These are phyloP conservation scores for Diaporthe longicolla DNA, from an alignment of 2,329 filamentous ascomycete genomes.

Conservation along the genomic window DNA sequence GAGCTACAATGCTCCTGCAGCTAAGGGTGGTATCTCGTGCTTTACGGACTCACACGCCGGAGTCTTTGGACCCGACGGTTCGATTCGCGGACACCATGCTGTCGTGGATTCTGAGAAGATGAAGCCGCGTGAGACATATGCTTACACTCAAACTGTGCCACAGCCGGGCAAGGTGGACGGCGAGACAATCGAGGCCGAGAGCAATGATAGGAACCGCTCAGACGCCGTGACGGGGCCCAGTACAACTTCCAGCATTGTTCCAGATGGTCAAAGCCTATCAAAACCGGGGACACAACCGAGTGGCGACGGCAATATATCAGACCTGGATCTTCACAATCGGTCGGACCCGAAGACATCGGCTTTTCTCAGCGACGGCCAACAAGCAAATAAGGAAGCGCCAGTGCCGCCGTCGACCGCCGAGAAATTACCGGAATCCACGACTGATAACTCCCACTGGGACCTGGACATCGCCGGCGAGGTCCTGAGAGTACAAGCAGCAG, in stretches of 20 bases:
- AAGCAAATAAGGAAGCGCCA: conserved; percentile 28
- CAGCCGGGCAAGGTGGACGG: conserved; percentile 42
- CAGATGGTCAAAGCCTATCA: not conserved
- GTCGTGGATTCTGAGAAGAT: conserved; percentile 49
- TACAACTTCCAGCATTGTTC: conserved; percentile 42
- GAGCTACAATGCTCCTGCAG: conserved; percentile 64
- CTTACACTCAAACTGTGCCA: conserved; percentile 31
- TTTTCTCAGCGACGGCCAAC: conserved; percentile 48
- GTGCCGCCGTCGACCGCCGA: conserved; percentile 12
- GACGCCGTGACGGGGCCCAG: conserved; percentile 45
- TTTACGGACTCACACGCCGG: conserved; percentile 47
- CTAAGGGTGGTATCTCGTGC: conserved; percentile 48
- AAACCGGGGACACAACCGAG: not conserved
- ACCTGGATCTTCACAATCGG: not conserved
- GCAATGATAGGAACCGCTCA: conserved; percentile 39
- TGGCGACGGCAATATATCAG: not conserved
- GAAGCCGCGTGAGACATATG: conserved; percentile 41
- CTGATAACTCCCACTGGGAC: conserved; percentile 76
- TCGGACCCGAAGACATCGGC: conserved; percentile 43
- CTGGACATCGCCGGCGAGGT: conserved; percentile 72
- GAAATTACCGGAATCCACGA: conserved; percentile 67
- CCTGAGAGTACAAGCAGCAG: conserved; percentile 69
- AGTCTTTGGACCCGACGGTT: conserved; percentile 50
- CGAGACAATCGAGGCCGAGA: conserved; percentile 27
- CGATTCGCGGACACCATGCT: conserved; percentile 49